Evolutionary conservation across 1,139 yeast genomes (phyloP).

Genomic region (Candida sanyaensis): DNA sequence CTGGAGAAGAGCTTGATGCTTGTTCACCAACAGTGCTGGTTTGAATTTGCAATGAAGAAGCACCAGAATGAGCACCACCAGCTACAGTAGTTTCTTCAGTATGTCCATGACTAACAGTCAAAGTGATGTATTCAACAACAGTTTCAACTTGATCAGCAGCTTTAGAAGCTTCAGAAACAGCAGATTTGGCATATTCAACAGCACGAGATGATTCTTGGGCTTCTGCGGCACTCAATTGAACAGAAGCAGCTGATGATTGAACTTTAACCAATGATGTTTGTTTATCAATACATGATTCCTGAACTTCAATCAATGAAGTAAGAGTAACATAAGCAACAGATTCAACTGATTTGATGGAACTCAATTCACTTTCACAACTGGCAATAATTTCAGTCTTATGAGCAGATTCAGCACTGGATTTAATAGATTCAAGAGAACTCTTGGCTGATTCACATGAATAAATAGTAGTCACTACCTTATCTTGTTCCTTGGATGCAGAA

Average conservation of each 20-base stretch:
- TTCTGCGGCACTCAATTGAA: conserved; percentile 10
- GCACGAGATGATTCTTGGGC: conserved; percentile 7
- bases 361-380: conserved; percentile 10
- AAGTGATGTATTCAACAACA: background rate
- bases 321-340: conserved; percentile 8
- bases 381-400: conserved; percentile 9
- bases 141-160: conserved; percentile 8
- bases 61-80: background rate
- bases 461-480: conserved; percentile 9
- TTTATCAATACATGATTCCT: conserved; percentile 8
- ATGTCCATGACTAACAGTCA: background rate
- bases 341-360: conserved; percentile 8
- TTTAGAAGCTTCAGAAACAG: conserved; percentile 9
- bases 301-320: conserved; percentile 5
- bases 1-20: background rate
- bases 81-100: conserved; percentile 2
- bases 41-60: background rate
- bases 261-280: conserved; percentile 8
- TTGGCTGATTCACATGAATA: conserved; percentile 15
- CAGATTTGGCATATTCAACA: conserved; percentile 9
- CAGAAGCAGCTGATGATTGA: conserved; percentile 13
- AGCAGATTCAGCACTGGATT: conserved; percentile 11
- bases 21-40: background rate
- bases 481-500: conserved; percentile 7
- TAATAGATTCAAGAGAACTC: conserved; percentile 11